phyloP scores from a whole-genome alignment of 768 basidiomycete genomes.

The Mycena pura region DNA sequence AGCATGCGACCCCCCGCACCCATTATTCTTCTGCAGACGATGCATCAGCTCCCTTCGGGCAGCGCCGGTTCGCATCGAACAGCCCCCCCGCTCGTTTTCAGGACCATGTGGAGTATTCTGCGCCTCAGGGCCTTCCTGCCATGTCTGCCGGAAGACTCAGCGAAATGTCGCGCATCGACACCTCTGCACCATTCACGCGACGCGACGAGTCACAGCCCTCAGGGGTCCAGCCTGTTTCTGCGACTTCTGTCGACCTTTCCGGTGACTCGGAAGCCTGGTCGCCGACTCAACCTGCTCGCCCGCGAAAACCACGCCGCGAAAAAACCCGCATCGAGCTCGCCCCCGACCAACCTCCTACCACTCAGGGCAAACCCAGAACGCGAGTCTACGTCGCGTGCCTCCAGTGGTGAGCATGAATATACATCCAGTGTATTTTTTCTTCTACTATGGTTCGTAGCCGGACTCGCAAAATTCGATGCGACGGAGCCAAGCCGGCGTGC shows the following conservation, averaged over 20 bases:
- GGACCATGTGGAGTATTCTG: constrained; percentile 21
- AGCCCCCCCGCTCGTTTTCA: constrained; percentile 12
- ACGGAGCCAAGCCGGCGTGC: constrained; percentile 79
- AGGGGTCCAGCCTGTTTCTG: constrained; percentile 13
- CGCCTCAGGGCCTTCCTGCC: constrained; percentile 5
- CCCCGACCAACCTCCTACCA: constrained; percentile 79
- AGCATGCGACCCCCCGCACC: constrained; percentile 1
- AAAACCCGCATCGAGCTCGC: constrained; percentile 72
- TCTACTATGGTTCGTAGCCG: constrained; percentile 53
- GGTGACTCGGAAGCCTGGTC: constrained; percentile 25
- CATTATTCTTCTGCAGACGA: constrained; percentile 1
- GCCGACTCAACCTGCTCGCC: constrained; percentile 20
- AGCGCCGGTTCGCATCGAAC: constrained; percentile 6
- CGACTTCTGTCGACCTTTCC: constrained; percentile 19
- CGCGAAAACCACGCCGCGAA: constrained; percentile 55
- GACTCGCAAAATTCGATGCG: constrained; percentile 80
- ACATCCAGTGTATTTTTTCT: constrained; percentile 8
- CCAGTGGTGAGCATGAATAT: constrained; percentile 61
- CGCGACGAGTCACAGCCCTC: constrained; percentile 14
- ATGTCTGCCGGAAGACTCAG: constrained; percentile 8
- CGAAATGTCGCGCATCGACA: constrained; percentile 24
- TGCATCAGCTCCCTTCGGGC: constrained; percentile 2
- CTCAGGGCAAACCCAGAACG: constrained; percentile 77
- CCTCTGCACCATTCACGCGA: constrained; percentile 12
- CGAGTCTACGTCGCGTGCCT: constrained; percentile 82